Evolutionary conservation across 192 early-diverging fungal species (phyloP), one percentile per base, ranked within the genome.

Genomic region (Podila verticillata): DNA sequence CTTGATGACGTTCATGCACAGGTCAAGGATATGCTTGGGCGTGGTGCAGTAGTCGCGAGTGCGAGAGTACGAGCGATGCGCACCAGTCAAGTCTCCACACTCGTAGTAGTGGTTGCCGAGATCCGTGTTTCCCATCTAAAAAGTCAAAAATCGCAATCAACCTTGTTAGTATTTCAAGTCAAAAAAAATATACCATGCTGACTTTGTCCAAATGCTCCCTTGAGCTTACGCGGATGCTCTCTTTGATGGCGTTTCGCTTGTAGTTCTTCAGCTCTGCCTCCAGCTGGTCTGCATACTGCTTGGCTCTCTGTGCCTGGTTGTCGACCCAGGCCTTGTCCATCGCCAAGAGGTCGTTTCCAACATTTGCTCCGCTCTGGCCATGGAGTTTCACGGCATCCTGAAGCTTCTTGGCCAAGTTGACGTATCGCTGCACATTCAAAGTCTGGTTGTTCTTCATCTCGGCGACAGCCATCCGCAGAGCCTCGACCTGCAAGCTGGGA

Each of bases 11-110:
- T 93, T 92, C 67, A 95, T 79, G 63, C 91, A 94, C 87, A 95
- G 91, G 56, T 95, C 95, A 30, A 95, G 70, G 19, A 95, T 82
- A 65, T 96, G 92, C 51, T 92, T 89, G 8, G 92, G 65, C 0
- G 91, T 91, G 2, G 92, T 90, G 73, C 91, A 92, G 65, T 92
- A 96, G 66, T 97, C 95, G n/a, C 92, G 83, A 17, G 91, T 91
- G 13, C 89, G 82, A 0, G 83, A 82, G 69, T 93, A 97, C 36
- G 77, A 87, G 59, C 92, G 92, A 28, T 92, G 74, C 1, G 95
- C 93, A 17, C 82, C 82, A 1, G 70, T 64, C 60, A 94, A 73
- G 49, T 95, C 91, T 13, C 95, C 95, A 67, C 86, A 85, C 7
- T 80, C 80, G 75, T 90, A 93, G 72, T 87, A 90, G 60, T 93